phyloP scores from a whole-genome alignment of 2,329 filamentous ascomycete genomes.

The Diaporthe ampelina region DNA sequence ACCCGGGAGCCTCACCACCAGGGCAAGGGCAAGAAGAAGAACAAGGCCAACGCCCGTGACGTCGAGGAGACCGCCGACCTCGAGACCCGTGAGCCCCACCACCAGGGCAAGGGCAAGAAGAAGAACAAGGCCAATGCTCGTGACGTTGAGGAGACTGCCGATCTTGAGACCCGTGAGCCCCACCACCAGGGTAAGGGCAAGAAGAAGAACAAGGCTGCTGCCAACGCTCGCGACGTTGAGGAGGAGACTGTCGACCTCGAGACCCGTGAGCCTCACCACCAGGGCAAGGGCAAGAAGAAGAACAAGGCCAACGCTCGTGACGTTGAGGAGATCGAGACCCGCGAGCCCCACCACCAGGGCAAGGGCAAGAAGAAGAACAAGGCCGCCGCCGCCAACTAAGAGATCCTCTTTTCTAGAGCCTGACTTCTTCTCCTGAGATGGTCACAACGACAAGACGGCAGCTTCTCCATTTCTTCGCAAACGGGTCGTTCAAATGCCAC shows the following conservation, averaged over 20 bases:
- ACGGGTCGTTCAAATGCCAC: constrained; percentile 2
- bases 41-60: neutral
- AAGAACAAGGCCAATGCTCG: constrained; percentile 5
- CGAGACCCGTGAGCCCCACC: constrained; percentile 45
- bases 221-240: constrained; percentile 13
- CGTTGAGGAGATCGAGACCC: constrained; percentile 30
- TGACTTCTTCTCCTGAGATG: neutral
- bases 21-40: constrained; percentile 35
- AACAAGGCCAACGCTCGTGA: neutral
- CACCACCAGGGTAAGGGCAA: constrained; percentile 44
- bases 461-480: neutral
- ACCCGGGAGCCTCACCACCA: constrained; percentile 45
- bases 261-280: constrained; percentile 45
- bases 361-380: constrained; percentile 43
- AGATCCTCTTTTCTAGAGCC: neutral
- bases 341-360: constrained; percentile 42
- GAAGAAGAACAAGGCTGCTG: constrained; percentile 36
- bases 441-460: neutral
- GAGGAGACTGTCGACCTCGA: constrained; percentile 35
- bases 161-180: constrained; percentile 22
- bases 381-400: constrained; percentile 16
- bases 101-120: constrained; percentile 39
- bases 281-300: constrained; percentile 37
- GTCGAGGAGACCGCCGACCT: constrained; percentile 32
- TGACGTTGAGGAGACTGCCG: constrained; percentile 4